Evolutionary conservation across 345 rosid genomes (phyloP).

Genomic region (Euphorbia peplus): DNA sequence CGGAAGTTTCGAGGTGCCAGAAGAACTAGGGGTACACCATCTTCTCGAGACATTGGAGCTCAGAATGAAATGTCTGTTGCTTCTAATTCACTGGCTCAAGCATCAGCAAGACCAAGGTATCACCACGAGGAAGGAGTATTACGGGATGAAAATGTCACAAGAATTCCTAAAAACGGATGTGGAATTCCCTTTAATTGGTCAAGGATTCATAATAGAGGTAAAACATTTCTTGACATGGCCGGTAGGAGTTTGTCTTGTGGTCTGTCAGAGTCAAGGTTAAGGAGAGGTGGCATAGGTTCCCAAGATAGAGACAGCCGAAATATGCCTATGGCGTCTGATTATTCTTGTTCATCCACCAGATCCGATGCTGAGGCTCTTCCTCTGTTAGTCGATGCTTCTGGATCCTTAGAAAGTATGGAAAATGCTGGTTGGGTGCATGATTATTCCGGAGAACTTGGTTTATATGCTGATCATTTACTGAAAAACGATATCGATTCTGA

Average conservation of each 20-base stretch:
- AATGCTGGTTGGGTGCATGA: constrained; percentile 82
- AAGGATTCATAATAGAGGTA: constrained; percentile 82
- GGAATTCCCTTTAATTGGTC: constrained; percentile 99
- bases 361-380: constrained; percentile 65
- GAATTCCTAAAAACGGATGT: constrained; percentile 81
- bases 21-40: constrained; percentile 39
- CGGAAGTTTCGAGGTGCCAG: constrained; percentile 62
- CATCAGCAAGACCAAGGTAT: constrained; percentile 33
- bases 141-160: constrained; percentile 46
- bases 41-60: constrained; percentile 49
- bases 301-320: constrained; percentile 53
- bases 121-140: constrained; percentile 44
- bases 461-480: constrained; percentile 74
- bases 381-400: constrained; percentile 61
- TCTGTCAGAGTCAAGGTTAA: constrained; percentile 59
- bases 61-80: constrained; percentile 77
- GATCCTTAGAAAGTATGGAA: constrained; percentile 55
- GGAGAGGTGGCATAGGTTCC: constrained; percentile 48
- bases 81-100: constrained; percentile 63
- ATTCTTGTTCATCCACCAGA: constrained; percentile 49
- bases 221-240: constrained; percentile 78
- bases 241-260: constrained; percentile 98
- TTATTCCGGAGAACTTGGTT: constrained; percentile 90
- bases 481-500: constrained; percentile 65
- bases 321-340: constrained; percentile 58